A percentile compares a stretch with the other conserved stretches of the same genome.
Conservation (phyloP, 306 rosid species). For the Sphenostylis stenocarpa region DNA sequence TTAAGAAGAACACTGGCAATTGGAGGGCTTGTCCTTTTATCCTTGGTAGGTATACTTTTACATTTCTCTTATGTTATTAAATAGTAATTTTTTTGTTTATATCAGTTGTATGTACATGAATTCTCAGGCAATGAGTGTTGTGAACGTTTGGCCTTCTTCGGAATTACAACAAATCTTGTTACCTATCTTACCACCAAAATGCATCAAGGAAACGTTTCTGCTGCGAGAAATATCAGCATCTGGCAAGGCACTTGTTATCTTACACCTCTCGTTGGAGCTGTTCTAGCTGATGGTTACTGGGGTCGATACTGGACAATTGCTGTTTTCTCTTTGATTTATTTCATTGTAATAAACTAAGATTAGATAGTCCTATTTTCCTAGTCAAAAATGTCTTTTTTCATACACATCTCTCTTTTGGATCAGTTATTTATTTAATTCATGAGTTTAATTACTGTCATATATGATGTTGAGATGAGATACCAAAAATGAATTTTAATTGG, state of each 20-base stretch:
- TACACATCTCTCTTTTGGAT: not conserved
- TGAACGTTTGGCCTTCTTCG: slow-evolving; percentile 89
- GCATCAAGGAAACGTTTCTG: slow-evolving; percentile 75
- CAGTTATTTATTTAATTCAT: not conserved
- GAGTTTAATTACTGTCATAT: not conserved
- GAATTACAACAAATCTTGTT: slow-evolving; percentile 84
- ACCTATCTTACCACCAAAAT: slow-evolving; percentile 80
- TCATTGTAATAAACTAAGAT: slow-evolving; percentile 49
- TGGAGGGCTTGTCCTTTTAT: slow-evolving; percentile 70
- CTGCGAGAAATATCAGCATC: slow-evolving; percentile 84
- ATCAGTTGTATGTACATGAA: slow-evolving; percentile 20
- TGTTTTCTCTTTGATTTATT: slow-evolving; percentile 65
- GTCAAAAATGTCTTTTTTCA: not conserved
- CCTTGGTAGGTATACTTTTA: slow-evolving; percentile 60
- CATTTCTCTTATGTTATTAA: not conserved
- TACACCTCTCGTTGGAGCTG: slow-evolving; percentile 86
- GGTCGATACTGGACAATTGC: slow-evolving; percentile 96
- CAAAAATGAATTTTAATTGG: not conserved
- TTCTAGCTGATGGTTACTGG: slow-evolving; percentile 89
- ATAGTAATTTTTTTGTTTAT: not conserved
- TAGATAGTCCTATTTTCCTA: not conserved
- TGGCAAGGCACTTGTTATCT: slow-evolving; percentile 98
- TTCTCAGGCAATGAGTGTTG: slow-evolving; percentile 83
- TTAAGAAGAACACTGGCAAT: slow-evolving; percentile 50
- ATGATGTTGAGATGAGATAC: not conserved